phyloP scores from a whole-genome alignment of 306 rosid species.

The Sphenostylis stenocarpa region DNA sequence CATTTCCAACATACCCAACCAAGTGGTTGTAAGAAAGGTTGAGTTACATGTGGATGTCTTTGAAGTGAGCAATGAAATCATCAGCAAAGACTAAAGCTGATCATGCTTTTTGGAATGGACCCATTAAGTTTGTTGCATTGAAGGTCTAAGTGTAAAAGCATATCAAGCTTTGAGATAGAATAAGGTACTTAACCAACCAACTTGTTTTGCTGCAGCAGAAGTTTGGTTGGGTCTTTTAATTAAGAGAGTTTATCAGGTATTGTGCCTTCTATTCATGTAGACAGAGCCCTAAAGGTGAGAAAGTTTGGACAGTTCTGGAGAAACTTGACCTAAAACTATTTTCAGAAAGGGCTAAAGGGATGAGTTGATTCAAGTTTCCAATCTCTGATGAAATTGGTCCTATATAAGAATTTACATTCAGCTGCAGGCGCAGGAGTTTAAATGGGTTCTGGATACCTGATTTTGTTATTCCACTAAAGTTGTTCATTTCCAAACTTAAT shows the following conservation, averaged over 20 bases:
- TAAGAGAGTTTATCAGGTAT: conserved; percentile 62
- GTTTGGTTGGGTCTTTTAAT: conserved; percentile 45
- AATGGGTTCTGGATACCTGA: conserved; percentile 56
- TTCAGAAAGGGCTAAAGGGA: conserved; percentile 44
- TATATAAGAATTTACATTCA: conserved; percentile 48
- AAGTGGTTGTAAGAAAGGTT: conserved; percentile 67
- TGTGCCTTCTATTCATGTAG: conserved; percentile 57
- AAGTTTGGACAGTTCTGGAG: conserved; percentile 62
- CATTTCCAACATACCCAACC: conserved; percentile 62
- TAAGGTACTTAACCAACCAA: conserved; percentile 71
- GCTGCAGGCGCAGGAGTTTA: conserved; percentile 39
- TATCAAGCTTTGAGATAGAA: conserved; percentile 58
- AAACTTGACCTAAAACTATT: conserved; percentile 74
- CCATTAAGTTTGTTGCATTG: conserved; percentile 68
- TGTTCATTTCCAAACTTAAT: conserved; percentile 53
- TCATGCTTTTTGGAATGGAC: conserved; percentile 58
- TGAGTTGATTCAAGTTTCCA: conserved; percentile 62
- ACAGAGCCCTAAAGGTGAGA: conserved; percentile 61
- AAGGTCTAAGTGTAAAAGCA: conserved; percentile 66
- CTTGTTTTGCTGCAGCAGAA: conserved; percentile 55
- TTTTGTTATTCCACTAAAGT: conserved; percentile 54
- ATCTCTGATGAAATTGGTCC: conserved; percentile 68
- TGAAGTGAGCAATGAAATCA: conserved; percentile 48
- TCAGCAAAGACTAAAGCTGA: conserved; percentile 44
- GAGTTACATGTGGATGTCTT: conserved; percentile 62